Evolutionary conservation across 2,329 filamentous ascomycete genomes (phyloP).

Genomic region (Colletotrichum salicis): DNA sequence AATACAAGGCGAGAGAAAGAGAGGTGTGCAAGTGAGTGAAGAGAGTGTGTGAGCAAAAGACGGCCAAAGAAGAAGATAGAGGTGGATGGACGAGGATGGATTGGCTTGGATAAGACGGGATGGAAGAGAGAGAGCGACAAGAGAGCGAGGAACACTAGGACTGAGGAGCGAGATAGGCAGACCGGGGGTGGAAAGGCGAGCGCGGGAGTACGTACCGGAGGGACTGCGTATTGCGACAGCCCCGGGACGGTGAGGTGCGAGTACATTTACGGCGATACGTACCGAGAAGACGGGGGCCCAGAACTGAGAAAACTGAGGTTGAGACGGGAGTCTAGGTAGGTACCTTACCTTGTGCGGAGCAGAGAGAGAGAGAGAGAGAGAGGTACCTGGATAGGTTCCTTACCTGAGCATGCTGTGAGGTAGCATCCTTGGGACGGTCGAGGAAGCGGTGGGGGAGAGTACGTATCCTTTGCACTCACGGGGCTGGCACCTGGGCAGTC

Average conservation of each 20-base stretch:
- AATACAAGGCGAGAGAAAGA: conserved; percentile 46
- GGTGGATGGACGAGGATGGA: conserved; percentile 38
- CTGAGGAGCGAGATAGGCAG: conserved; percentile 41
- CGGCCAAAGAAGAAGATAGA: conserved; percentile 42
- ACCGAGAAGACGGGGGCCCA: neutral
- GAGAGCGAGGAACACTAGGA: conserved; percentile 34
- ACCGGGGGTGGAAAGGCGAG: conserved; percentile 46
- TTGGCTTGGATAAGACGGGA: conserved; percentile 35
- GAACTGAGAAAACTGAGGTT: neutral
- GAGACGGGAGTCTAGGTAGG: neutral
- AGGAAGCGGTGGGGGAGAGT: conserved; percentile 30
- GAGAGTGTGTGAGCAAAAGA: conserved; percentile 37
- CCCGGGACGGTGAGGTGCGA: neutral
- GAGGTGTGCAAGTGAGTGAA: conserved; percentile 44
- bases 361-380: no score
- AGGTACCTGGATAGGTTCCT: no score
- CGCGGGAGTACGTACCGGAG: conserved; percentile 36
- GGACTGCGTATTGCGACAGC: conserved; percentile 10
- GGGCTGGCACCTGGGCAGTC: neutral
- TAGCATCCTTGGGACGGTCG: conserved; percentile 2
- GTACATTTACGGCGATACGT: neutral
- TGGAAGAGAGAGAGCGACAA: conserved; percentile 40
- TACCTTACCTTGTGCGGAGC: no score
- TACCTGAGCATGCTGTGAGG: neutral
- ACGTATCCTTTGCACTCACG: neutral